Percentiles rank a stretch among this genome's conserved stretches.
Conservation (phyloP, 73 alveolate genomes). For the Diophrys appendiculata region DNA sequence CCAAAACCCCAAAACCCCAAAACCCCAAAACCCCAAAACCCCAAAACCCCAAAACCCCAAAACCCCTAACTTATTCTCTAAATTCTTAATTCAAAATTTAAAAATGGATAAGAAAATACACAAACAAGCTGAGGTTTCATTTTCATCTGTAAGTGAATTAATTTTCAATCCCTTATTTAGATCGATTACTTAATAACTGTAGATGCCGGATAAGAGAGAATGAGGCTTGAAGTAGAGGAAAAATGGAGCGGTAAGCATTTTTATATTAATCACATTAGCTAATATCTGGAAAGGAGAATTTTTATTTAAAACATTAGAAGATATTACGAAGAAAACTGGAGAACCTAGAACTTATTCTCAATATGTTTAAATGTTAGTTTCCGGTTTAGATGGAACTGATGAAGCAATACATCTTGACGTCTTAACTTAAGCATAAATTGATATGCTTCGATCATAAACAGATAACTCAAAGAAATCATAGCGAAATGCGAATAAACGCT, state of each 20-base stretch:
- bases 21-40: no score
- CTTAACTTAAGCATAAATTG: slow-evolving; percentile 43
- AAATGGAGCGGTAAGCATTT: slow-evolving; percentile 41
- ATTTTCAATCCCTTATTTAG: no score
- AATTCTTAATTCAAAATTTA: no score
- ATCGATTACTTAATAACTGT: no score
- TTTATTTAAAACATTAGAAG: slow-evolving; percentile 58
- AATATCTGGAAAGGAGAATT: slow-evolving; percentile 67
- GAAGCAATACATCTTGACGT: slow-evolving; percentile 69
- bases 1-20: no score
- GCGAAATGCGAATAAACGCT: slow-evolving; percentile 2
- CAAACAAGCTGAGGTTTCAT: no score
- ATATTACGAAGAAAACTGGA: slow-evolving; percentile 72
- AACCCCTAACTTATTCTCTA: no score
- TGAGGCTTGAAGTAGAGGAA: slow-evolving; percentile 59
- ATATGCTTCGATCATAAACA: not conserved
- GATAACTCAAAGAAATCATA: not conserved
- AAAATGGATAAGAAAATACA: no score
- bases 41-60: no score
- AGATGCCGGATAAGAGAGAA: no score
- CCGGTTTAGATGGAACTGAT: slow-evolving; percentile 45
- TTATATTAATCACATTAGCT: no score
- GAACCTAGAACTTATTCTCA: slow-evolving; percentile 54
- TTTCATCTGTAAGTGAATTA: no score
- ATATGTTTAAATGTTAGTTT: slow-evolving; percentile 64